These are phyloP conservation scores for Apophysomyces variabilis DNA, from an alignment of 371 early-diverging fungal genomes.

Conservation along the genomic window DNA sequence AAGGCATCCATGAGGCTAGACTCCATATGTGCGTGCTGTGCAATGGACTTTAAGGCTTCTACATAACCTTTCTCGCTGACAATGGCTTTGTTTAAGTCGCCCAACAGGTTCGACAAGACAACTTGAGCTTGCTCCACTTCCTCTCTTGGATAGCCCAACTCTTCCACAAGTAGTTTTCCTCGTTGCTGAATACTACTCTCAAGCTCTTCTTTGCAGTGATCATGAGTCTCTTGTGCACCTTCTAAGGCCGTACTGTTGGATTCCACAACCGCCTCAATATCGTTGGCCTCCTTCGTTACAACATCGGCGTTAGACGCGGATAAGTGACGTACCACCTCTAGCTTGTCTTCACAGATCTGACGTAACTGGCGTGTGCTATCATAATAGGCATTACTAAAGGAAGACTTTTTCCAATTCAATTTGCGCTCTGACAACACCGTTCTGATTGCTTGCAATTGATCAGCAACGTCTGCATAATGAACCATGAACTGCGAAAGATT, in stretches of 20 bases:
- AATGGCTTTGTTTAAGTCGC: not conserved
- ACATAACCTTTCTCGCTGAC: not conserved
- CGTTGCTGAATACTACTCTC: not conserved
- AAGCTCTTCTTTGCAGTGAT: not conserved
- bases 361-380: not conserved
- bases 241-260: not conserved
- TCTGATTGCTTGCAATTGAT: not conserved
- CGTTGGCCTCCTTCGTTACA: not conserved
- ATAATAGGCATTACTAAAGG: slow-evolving; percentile 12
- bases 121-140: not conserved
- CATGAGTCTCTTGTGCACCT: not conserved
- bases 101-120: not conserved
- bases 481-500: not conserved
- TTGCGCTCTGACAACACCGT: not conserved
- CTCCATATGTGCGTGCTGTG: not conserved
- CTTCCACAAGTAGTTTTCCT: not conserved
- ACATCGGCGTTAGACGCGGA: not conserved
- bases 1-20: not conserved
- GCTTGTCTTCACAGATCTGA: not conserved
- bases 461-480: not conserved
- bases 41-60: not conserved
- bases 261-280: not conserved
- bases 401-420: slow-evolving; percentile 12
- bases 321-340: not conserved
- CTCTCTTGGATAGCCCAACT: not conserved